Base-by-base conservation (phyloP, 768 basidiomycete genomes). In the Rhizopogon vinicolor region DNA sequence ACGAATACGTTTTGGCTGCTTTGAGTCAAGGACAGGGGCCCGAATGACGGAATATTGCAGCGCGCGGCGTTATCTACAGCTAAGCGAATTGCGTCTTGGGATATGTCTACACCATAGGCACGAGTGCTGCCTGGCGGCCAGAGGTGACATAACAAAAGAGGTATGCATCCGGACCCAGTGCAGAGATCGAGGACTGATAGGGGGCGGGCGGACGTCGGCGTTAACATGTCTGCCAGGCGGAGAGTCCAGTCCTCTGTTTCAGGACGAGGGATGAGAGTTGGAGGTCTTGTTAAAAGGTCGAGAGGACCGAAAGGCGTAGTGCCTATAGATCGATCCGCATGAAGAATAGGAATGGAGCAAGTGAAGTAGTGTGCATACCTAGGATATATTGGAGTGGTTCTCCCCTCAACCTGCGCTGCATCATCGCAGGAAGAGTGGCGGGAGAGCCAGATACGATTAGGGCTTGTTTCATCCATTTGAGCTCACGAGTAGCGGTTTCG, bases 301-400 rank as follows among this genome's bases (percentile, higher is more conserved):
- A 98, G 82, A 5, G 87, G 83, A 8, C 93, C 93, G 70, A 98
- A 97, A 0, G 93, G 91, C 64, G 91, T 88, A 31, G 82, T 85
- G n/a, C 89, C 92, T 68, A 41, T 16, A 18, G 7, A 52, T 14
- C 7, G 7, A 52, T 14, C 13, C 22, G 22, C 3, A 46, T 39
- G 19, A 33, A 14, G 5, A 18, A 4, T 35, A n/a, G 31, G 7
- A 25, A 22, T 6, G 7, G 35, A 5, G 28, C 18, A 19, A 28
- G 52, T 14, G 4, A 9, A 39, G 48, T 12, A 14, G 43, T 50
- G 22, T 45, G 53, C 75, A 54, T 67, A 89, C 93, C 93, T 50
- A 97, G 77, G 62, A 97, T 91, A 69, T 95, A 97, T 68, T 95
- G 92, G 16, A 97, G 75, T 0, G 93, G 93, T 70, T 93, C 91